phyloP scores from a whole-genome alignment of 768 basidiomycete species.

The Cubamyces sp. region DNA sequence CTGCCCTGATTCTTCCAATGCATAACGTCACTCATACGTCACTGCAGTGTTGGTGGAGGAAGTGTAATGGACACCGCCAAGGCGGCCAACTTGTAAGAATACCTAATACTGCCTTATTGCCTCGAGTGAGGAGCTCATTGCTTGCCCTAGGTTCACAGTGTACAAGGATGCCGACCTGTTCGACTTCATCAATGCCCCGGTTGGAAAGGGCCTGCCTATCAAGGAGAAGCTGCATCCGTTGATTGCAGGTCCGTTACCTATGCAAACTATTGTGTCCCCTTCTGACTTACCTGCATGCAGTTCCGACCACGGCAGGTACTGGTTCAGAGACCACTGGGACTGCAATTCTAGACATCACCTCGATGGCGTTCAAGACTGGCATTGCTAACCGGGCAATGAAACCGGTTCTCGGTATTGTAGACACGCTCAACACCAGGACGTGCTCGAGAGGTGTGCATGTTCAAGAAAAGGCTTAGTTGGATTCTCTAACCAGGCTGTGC shows the following conservation, averaged over 20 bases:
- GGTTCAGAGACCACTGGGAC: constrained; percentile 96
- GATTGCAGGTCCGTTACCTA: constrained; percentile 63
- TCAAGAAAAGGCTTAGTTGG: not conserved
- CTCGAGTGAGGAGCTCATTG: not conserved
- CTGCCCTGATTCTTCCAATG: constrained; percentile 2
- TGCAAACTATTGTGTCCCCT: not conserved
- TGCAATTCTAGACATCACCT: constrained; percentile 92
- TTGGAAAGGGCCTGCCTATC: constrained; percentile 91
- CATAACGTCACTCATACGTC: not conserved
- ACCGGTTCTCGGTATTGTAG: constrained; percentile 79
- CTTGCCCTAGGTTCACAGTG: constrained; percentile 67
- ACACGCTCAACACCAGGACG: constrained; percentile 87
- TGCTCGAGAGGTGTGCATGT: constrained; percentile 56
- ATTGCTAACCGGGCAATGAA: constrained; percentile 93
- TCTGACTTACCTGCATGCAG: constrained; percentile 32
- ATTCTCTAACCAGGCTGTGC: not conserved
- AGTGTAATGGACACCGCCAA: constrained; percentile 97
- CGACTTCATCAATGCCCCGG: constrained; percentile 96
- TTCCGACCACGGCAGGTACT: constrained; percentile 82
- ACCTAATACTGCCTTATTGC: not conserved
- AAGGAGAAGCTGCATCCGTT: constrained; percentile 74
- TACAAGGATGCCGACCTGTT: constrained; percentile 92
- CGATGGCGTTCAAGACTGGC: constrained; percentile 93
- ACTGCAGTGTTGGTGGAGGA: constrained; percentile 83
- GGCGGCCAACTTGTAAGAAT: constrained; percentile 80